Base-by-base conservation (phyloP, 192 early-diverging fungal genomes). In the Phlyctochytrium bullatum region DNA sequence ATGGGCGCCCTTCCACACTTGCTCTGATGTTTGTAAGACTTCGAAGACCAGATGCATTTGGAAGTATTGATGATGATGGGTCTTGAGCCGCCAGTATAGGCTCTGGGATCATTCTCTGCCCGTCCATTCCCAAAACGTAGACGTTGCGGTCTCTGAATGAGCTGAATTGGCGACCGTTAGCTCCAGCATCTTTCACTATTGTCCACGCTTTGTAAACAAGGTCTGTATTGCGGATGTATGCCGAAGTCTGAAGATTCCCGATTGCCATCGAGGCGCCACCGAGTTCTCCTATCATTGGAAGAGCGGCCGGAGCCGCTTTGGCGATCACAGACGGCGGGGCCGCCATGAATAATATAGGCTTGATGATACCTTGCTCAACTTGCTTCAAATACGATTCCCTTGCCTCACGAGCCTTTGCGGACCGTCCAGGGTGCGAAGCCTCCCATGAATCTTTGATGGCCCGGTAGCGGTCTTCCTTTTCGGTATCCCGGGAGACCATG, bases 391-490 rank as follows among this genome's bases (percentile, higher is more conserved):
- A 87, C 17, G 31, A 4, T 23, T 87, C 85, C 12, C 85, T 70
- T 12, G 68, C 51, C 50, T 88, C 86, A 14, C 76, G 67, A 1
- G 85, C 85, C 62, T 73, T 76, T 2, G 68, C 59, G 4, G 80
- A 61, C 6, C 86, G 67, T 0, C 86, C 86, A 3, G 75, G 77
- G 33, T 81, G 75, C 2, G 72, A 56, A 3, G 67, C 50, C 64
- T 88, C 86, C 86, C 86, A 88, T 14, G 64, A 50, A 34, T 88
- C 86, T 65, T 88, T 88, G 28, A 87, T 80, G 20, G 73, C 71
- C 31, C 71, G 65, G 36, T 83, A 78, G 33, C 81, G 72, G 60
- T 88, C 86, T 64, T 88, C 86, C 36, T 85, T 84, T 62, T 88
- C 86, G 0, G 83, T 86, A 61, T 88, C 86, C 53, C 80, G 83